Evolutionary conservation across 805 yeast genomes (phyloP).

Genomic region (Wickerhamiella kazuoi): DNA sequence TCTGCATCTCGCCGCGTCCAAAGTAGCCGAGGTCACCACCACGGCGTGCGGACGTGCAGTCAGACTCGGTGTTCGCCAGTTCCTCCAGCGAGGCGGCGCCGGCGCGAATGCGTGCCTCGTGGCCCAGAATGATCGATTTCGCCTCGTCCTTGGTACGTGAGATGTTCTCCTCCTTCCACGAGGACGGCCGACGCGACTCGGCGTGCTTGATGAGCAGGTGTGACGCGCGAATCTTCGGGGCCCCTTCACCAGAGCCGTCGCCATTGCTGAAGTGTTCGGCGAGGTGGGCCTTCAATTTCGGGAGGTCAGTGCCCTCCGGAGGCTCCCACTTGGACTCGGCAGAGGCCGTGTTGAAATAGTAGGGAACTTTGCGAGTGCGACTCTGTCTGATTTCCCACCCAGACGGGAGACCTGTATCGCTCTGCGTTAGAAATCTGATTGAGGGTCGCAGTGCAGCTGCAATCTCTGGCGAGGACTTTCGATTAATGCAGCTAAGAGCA

Average conservation of each 20-base stretch:
- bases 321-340: constrained; percentile 78
- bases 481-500: too few relatives aligned
- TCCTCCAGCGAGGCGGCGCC: constrained; percentile 54
- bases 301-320: constrained; percentile 64
- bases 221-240: constrained; percentile 51
- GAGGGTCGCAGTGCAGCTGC: too few relatives aligned
- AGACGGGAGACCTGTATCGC: constrained; percentile 55
- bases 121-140: constrained; percentile 34
- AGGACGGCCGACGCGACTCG: constrained; percentile 74
- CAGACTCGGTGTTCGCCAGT: constrained; percentile 69
- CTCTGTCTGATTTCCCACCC: constrained; percentile 74
- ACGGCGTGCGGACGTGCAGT: constrained; percentile 68
- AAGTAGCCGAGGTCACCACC: constrained; percentile 89
- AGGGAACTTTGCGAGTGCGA: constrained; percentile 66
- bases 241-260: constrained; percentile 10
- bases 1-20: constrained; percentile 88
- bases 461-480: too few relatives aligned
- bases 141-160: constrained; percentile 77
- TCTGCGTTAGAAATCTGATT: constrained; percentile 8
- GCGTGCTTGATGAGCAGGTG: constrained; percentile 73
- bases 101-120: constrained; percentile 37
- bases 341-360: constrained; percentile 54
- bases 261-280: constrained; percentile 17
- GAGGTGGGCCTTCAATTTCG: constrained; percentile 39
- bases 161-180: constrained; percentile 70